These are phyloP conservation scores for Schrenkiella parvula DNA, from an alignment of 345 rosid genomes.

Conservation along the genomic window DNA sequence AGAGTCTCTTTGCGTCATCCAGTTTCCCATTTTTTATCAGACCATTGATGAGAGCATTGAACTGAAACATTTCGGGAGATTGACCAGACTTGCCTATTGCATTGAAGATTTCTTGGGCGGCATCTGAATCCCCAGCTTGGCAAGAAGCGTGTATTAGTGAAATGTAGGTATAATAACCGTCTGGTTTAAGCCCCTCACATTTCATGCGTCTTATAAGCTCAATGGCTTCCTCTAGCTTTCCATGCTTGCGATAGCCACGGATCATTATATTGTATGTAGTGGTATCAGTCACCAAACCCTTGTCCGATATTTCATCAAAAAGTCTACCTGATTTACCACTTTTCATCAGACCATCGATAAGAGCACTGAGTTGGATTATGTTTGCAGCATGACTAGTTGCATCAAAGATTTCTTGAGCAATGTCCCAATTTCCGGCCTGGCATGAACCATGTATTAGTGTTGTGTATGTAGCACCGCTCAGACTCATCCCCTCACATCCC, in stretches of 20 bases:
- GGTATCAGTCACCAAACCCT: conserved; percentile 10
- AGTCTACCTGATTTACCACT: not conserved
- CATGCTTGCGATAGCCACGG: not conserved
- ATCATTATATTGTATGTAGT: not conserved
- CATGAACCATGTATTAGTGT: not conserved
- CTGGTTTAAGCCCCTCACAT: conserved; percentile 1
- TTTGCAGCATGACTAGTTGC: not conserved
- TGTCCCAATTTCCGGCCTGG: not conserved
- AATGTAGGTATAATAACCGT: not conserved
- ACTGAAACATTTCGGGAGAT: not conserved
- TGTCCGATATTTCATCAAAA: not conserved
- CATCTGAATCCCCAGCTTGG: not conserved
- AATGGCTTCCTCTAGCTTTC: not conserved
- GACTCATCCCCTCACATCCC: not conserved
- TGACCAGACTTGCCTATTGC: not conserved
- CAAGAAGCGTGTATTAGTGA: not conserved
- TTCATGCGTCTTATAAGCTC: not conserved
- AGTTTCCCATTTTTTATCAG: conserved; percentile 3
- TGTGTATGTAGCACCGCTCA: not conserved
- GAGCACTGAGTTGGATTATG: not conserved
- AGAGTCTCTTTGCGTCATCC: not conserved
- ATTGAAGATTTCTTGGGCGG: not conserved
- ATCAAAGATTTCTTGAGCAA: not conserved
- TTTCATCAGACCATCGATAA: conserved; percentile 2
- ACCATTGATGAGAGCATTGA: conserved; percentile 3